Conservation (phyloP, 495 filamentous ascomycete species). For the Schizothecium vesticola region DNA sequence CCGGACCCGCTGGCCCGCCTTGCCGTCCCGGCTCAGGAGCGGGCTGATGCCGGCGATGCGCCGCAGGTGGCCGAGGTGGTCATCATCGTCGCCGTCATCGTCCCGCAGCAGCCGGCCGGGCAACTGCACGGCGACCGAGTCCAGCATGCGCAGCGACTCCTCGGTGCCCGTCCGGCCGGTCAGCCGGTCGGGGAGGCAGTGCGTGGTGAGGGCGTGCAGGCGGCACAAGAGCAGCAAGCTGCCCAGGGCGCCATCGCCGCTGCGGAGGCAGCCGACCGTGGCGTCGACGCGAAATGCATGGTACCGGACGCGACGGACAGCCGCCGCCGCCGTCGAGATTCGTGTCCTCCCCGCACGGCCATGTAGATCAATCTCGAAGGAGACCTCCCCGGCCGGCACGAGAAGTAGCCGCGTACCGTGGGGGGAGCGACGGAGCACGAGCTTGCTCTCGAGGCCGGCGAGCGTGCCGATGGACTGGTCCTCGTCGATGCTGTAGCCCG, state of each 20-base stretch:
- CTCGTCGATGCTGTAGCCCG: not conserved
- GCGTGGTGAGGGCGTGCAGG: not conserved
- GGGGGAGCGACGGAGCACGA: not conserved
- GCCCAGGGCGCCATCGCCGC: not conserved
- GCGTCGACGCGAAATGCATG: not conserved
- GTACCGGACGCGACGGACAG: not conserved
- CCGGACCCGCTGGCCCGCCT: too few relatives aligned
- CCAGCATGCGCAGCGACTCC: not conserved
- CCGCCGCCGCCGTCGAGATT: not conserved
- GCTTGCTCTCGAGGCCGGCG: not conserved
- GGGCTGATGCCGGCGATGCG: too few relatives aligned
- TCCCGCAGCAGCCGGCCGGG: not conserved
- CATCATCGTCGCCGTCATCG: not conserved
- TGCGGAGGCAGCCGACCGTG: not conserved
- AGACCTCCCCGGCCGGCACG: not conserved
- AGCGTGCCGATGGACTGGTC: not conserved
- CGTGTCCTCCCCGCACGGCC: too few relatives aligned
- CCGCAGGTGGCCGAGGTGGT: not conserved
- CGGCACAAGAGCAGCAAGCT: not conserved
- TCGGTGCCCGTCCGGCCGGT: not conserved
- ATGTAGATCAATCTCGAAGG: not conserved
- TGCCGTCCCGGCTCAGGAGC: too few relatives aligned
- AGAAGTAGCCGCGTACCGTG: not conserved
- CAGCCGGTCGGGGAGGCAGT: not conserved
- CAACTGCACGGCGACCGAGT: not conserved